Conservation (phyloP, 2,329 filamentous ascomycete species). For the Hymenotorrendiella dingleyae region DNA sequence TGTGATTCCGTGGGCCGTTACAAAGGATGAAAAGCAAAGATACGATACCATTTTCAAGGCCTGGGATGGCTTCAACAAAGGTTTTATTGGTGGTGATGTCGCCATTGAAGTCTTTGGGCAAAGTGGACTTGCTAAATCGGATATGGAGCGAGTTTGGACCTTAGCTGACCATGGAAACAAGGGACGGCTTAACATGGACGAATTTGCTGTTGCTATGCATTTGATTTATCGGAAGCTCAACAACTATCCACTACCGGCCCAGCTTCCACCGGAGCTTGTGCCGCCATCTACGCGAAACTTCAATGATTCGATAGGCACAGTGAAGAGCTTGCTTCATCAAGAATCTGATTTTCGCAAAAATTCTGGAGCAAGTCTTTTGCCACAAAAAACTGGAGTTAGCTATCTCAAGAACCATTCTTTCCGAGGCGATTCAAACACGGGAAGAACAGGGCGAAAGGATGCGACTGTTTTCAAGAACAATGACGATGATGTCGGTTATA, state of each 20-base stretch:
- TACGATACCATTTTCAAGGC: constrained; percentile 93
- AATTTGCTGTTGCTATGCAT: constrained; percentile 98
- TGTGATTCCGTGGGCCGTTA: constrained; percentile 96
- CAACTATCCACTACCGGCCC: constrained; percentile 84
- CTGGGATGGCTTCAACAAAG: constrained; percentile 93
- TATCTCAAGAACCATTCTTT: constrained; percentile 97
- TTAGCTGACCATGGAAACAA: constrained; percentile 90
- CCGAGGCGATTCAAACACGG: constrained; percentile 54
- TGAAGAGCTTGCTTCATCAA: constrained; percentile 82
- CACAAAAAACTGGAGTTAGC: constrained; percentile 96
- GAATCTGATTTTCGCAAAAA: constrained; percentile 88
- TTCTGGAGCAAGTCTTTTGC: constrained; percentile 82
- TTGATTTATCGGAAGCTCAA: constrained; percentile 97
- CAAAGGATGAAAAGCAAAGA: constrained; percentile 95
- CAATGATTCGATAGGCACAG: constrained; percentile 83
- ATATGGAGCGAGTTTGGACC: constrained; percentile 92
- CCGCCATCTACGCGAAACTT: constrained; percentile 93
- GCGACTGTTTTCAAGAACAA: constrained; percentile 97
- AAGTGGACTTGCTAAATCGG: constrained; percentile 84
- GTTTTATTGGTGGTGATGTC: constrained; percentile 84
- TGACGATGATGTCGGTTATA: constrained; percentile 86
- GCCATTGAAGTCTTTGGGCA: constrained; percentile 97
- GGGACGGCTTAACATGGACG: constrained; percentile 88
- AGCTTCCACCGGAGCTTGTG: constrained; percentile 83
- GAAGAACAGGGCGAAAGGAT: constrained; percentile 70